Conservation (phyloP, 306 rosid genomes). For the Oxytropis ochrocephala region DNA sequence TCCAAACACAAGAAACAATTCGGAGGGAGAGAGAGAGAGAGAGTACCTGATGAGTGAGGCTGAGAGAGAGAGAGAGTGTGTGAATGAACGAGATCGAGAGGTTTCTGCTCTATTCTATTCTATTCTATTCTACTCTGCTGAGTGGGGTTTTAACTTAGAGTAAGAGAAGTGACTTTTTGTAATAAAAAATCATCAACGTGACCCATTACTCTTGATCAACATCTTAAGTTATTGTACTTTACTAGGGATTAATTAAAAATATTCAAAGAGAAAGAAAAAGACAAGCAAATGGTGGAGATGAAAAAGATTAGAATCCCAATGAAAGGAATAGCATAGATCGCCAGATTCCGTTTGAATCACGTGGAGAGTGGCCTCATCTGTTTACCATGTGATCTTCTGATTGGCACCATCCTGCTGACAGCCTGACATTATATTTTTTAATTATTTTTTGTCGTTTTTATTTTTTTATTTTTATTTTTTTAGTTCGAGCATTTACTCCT, state of each 20-base stretch:
- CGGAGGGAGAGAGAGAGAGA: not conserved
- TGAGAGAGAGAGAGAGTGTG: not conserved
- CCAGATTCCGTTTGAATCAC: not conserved
- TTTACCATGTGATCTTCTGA: too few species aligned
- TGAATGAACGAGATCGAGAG: too few species aligned
- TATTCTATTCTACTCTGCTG: too few species aligned
- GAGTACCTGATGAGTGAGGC: constrained; percentile 18
- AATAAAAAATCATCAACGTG: not conserved
- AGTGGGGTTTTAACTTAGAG: too few species aligned
- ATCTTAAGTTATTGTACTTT: too few species aligned
- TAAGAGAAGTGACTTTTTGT: not conserved
- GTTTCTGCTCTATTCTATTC: too few species aligned
- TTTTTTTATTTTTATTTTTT: too few species aligned
- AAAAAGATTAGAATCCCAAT: not conserved
- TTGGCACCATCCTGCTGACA: too few species aligned
- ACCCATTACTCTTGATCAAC: not conserved
- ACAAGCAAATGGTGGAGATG: constrained; percentile 12
- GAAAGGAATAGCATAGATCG: too few species aligned
- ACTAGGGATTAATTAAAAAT: not conserved
- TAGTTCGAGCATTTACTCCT: too few species aligned
- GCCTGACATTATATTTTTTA: too few species aligned
- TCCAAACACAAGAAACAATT: not conserved
- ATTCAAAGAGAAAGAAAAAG: not conserved
- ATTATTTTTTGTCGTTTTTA: too few species aligned
- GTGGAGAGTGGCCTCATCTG: not conserved